phyloP scores from a whole-genome alignment of 306 rosid species.

The Vachellia collinsii region DNA sequence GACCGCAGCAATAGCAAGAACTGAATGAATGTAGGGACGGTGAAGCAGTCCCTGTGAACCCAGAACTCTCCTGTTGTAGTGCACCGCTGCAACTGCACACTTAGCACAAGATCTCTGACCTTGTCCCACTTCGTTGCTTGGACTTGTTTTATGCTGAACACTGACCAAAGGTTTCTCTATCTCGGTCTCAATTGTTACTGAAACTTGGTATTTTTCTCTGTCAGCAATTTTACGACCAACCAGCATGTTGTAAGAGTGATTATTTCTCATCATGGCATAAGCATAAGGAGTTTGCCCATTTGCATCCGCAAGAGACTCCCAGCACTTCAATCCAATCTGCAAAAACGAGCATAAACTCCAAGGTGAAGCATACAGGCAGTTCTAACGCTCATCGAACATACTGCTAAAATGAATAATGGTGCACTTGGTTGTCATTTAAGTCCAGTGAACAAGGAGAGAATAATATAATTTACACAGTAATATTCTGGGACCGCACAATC shows the following conservation, averaged over 20 bases:
- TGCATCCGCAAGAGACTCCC: slow-evolving; percentile 76
- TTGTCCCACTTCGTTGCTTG: slow-evolving; percentile 35
- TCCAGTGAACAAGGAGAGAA: not conserved
- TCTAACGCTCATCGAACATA: not conserved
- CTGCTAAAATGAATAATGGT: slow-evolving; percentile 1
- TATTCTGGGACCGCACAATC: too few species aligned
- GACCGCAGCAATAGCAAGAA: slow-evolving; percentile 89
- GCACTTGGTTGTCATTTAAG: not conserved
- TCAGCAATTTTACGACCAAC: slow-evolving; percentile 69
- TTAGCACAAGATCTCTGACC: slow-evolving; percentile 62
- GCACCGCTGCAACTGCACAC: slow-evolving; percentile 60
- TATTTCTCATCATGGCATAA: slow-evolving; percentile 78
- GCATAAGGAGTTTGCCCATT: slow-evolving; percentile 73
- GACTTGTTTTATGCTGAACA: slow-evolving; percentile 43
- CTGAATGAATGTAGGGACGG: slow-evolving; percentile 76
- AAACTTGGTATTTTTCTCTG: slow-evolving; percentile 62
- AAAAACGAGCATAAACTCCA: slow-evolving; percentile 12
- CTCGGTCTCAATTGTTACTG: slow-evolving; percentile 61
- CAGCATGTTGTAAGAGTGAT: slow-evolving; percentile 65
- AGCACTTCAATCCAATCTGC: slow-evolving; percentile 81
- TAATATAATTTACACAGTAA: slow-evolving; percentile 1
- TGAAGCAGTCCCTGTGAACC: slow-evolving; percentile 69
- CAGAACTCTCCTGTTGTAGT: slow-evolving; percentile 49
- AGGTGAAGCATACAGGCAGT: not conserved
- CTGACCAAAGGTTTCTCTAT: slow-evolving; percentile 42